Evolutionary conservation across 129 eudicot genomes (phyloP).

Genomic region (Flaveria robusta): DNA sequence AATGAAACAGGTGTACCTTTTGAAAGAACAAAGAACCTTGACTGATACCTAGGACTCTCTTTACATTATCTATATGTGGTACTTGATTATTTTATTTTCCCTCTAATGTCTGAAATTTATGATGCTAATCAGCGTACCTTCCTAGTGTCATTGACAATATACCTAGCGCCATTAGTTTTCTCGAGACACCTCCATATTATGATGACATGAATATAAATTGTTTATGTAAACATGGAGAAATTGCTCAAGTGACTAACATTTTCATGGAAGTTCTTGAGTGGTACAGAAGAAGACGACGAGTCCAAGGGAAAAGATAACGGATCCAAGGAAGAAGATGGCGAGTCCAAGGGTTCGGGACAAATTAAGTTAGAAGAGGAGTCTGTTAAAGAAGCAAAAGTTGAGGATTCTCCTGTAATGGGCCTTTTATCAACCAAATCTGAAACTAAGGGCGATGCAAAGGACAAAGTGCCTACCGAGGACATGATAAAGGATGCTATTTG

Average conservation of each 20-base stretch:
- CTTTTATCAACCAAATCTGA: constrained; percentile 56
- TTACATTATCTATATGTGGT: not conserved
- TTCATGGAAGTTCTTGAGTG: constrained; percentile 49
- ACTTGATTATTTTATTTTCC: not conserved
- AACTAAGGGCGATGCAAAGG: constrained; percentile 32
- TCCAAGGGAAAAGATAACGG: constrained; percentile 15
- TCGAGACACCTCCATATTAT: constrained; percentile 3
- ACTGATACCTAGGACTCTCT: not conserved
- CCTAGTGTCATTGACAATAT: not conserved
- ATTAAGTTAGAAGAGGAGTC: constrained; percentile 35
- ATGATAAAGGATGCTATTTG: constrained; percentile 61
- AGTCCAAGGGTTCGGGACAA: constrained; percentile 38
- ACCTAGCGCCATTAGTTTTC: not conserved
- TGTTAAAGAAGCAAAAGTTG: constrained; percentile 47
- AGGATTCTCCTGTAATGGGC: constrained; percentile 85
- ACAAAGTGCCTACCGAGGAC: constrained; percentile 50
- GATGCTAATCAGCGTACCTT: not conserved
- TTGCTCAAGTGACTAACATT: constrained; percentile 19
- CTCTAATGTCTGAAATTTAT: not conserved
- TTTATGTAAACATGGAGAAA: constrained; percentile 2
- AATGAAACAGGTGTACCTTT: not conserved
- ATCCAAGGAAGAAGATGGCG: constrained; percentile 25
- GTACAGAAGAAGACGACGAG: constrained; percentile 29
- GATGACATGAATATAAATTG: constrained; percentile 2
- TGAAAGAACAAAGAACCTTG: not conserved